Percentiles rank a stretch among this genome's conserved stretches.
phyloP scores from a whole-genome alignment of 495 filamentous ascomycete genomes.

The Neurospora sp. region DNA sequence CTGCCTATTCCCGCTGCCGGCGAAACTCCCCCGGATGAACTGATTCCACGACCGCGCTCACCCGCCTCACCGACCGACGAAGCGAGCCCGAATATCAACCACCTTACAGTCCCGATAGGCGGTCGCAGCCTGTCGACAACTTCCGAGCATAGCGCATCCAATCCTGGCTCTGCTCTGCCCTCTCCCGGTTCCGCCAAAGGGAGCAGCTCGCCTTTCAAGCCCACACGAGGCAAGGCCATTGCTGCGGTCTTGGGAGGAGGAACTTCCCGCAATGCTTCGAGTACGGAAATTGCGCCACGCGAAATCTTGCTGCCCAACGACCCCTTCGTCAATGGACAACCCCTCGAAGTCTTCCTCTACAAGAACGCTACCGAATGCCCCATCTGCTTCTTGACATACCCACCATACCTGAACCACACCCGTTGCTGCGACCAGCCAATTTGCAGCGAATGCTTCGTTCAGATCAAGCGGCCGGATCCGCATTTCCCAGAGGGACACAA shows the following conservation, averaged over 20 bases:
- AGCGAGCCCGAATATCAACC: slow-evolving; percentile 41
- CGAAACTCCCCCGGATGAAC: slow-evolving; percentile 61
- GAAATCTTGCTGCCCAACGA: slow-evolving; percentile 75
- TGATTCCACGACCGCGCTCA: slow-evolving; percentile 37
- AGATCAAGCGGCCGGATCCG: slow-evolving; percentile 94
- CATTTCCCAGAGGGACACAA: slow-evolving; percentile 83
- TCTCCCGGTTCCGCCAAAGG: slow-evolving; percentile 43
- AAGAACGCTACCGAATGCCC: slow-evolving; percentile 86
- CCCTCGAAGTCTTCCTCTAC: slow-evolving; percentile 85
- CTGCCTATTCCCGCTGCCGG: slow-evolving; percentile 77
- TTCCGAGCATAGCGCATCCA: slow-evolving; percentile 49
- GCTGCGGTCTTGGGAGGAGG: slow-evolving; percentile 67
- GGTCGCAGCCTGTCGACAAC: slow-evolving; percentile 63
- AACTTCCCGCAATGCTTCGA: slow-evolving; percentile 53
- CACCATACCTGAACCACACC: slow-evolving; percentile 90
- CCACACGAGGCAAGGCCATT: slow-evolving; percentile 61
- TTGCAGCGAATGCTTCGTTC: slow-evolving; percentile 97
- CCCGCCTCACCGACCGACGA: slow-evolving; percentile 20
- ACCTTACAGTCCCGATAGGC: slow-evolving; percentile 66
- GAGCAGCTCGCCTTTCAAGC: slow-evolving; percentile 43
- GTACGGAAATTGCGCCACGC: slow-evolving; percentile 57
- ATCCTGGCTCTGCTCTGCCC: slow-evolving; percentile 41
- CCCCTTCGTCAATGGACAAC: slow-evolving; percentile 83
- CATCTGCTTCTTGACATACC: slow-evolving; percentile 93
- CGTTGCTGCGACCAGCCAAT: slow-evolving; percentile 94